Percentiles rank a stretch among this genome's conserved stretches.
These are phyloP conservation scores for Thielaviopsis musarum DNA, from an alignment of 2,329 filamentous ascomycete species.

Conservation along the genomic window DNA sequence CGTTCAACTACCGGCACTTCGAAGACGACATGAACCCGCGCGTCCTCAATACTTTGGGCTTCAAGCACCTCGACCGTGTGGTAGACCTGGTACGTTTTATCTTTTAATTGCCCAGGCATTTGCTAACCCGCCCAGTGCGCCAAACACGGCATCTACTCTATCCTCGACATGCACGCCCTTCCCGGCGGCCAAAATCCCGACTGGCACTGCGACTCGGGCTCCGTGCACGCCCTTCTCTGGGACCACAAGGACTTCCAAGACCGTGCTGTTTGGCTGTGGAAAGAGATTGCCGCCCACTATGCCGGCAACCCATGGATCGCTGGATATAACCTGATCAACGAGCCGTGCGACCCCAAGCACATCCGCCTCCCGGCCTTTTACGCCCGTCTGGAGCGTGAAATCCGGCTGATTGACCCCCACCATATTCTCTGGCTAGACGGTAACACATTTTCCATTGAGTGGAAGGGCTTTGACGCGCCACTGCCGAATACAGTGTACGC, in stretches of 20 bases:
- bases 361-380: conserved; percentile 24
- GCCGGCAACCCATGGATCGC: conserved; percentile 25
- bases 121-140: conserved; percentile 17
- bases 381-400: conserved; percentile 22
- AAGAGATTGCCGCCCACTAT: conserved; percentile 25
- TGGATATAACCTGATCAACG: conserved; percentile 24
- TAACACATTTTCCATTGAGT: conserved; percentile 38
- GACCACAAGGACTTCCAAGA: conserved; percentile 30
- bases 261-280: conserved; percentile 27
- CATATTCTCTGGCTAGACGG: conserved; percentile 35
- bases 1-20: conserved; percentile 44
- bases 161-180: conserved; percentile 28
- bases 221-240: conserved; percentile 27
- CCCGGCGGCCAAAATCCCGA: conserved; percentile 32
- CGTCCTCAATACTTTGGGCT: conserved; percentile 29
- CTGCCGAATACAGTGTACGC: conserved; percentile 34
- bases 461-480: conserved; percentile 23
- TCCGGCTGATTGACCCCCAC: conserved; percentile 26
- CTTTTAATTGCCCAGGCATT: conserved; percentile 12
- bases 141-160: conserved; percentile 26
- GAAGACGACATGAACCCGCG: conserved; percentile 34
- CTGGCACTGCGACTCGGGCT: conserved; percentile 27
- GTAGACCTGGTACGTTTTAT: conserved; percentile 19
- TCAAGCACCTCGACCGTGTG: conserved; percentile 31
- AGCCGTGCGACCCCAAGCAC: conserved; percentile 19